Evolutionary conservation across 495 filamentous ascomycete species (phyloP).

Genomic region (Diplogelasinospora grovesii): DNA sequence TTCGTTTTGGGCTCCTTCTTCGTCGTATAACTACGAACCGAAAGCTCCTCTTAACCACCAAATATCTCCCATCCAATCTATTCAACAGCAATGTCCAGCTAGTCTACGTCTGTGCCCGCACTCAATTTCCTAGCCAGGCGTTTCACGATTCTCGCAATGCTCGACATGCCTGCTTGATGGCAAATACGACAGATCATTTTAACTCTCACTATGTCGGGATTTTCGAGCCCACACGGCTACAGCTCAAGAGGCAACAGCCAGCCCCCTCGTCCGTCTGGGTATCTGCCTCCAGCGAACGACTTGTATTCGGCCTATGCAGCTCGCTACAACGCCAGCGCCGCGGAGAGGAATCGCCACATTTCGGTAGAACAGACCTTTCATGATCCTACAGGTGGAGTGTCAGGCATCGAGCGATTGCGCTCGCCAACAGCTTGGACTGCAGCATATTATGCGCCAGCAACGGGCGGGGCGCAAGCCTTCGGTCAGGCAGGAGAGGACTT

Average conservation of each 20-base stretch:
- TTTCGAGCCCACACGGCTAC: conserved; percentile 23
- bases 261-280: conserved; percentile 18
- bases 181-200: too few relatives aligned
- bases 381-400: too few relatives aligned
- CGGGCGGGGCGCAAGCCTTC: too few relatives aligned
- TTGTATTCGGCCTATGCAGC: conserved; percentile 5
- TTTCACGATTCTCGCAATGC: background rate
- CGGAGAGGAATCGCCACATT: conserved; percentile 15
- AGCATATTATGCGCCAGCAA: too few relatives aligned
- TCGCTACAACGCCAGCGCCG: conserved; percentile 18
- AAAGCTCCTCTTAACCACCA: too few relatives aligned
- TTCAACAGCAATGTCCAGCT: too few relatives aligned
- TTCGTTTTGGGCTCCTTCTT: too few relatives aligned
- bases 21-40: too few relatives aligned
- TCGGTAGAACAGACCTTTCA: too few relatives aligned
- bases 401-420: conserved; percentile 29
- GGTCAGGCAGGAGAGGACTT: too few relatives aligned
- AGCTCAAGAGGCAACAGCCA: conserved; percentile 27
- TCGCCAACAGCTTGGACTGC: conserved; percentile 2
- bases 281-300: conserved; percentile 20
- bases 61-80: too few relatives aligned
- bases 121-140: background rate
- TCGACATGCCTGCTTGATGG: conserved; percentile 14
- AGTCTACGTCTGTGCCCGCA: too few relatives aligned
- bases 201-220: conserved; percentile 32